Evolutionary conservation across 2,329 filamentous ascomycete genomes (phyloP), one percentile per base, ranked within the genome.

Genomic region (Orbilia blumenaviensis): DNA sequence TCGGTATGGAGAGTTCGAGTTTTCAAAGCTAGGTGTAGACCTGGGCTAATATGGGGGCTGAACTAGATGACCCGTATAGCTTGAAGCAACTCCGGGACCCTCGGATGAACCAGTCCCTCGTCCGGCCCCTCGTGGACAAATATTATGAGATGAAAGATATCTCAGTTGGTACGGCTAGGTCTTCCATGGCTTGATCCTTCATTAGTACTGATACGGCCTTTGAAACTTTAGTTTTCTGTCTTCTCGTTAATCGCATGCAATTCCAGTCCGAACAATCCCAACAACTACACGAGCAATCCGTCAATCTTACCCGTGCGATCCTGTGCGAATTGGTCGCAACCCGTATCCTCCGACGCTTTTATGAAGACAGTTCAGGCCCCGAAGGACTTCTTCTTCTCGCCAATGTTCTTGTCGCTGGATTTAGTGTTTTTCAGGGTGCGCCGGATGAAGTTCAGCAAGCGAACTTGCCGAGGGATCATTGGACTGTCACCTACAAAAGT

Each of bases 351-450:
- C 87, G 92, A 36, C 89, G 91, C 62, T 93, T 92, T 80, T 90
- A 92, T 79, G 92, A 95, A 83, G 90, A 93, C 79, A 89, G 92
- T 72, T 87, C 89, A 12, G 91, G 91, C 3, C 85, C 89, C 0
- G 86, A 89, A 25, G 91, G 92, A 0, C 86, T 95, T 10, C 84
- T 95, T 3, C 84, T 92, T 21, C 86, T 95, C 4, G 89, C 92
- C 4, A 91, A 94, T 79, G 90, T 95, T 32, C 87, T 95, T 18
- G 91, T 96, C 12, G 91, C 92, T 14, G 91, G 91, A 12, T 95
- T 96, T 80, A 90, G 93, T 80, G 92, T 92, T 0, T 95, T 95
- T 80, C 92, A 95, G 83, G 92, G 92, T 78, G 92, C 92, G 0
- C 92, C 92, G 0, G 84, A 86, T 0, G 87, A 91, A 66, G 86